phyloP scores from a whole-genome alignment of 2,329 filamentous ascomycete genomes.

The Bertia moriformis region DNA sequence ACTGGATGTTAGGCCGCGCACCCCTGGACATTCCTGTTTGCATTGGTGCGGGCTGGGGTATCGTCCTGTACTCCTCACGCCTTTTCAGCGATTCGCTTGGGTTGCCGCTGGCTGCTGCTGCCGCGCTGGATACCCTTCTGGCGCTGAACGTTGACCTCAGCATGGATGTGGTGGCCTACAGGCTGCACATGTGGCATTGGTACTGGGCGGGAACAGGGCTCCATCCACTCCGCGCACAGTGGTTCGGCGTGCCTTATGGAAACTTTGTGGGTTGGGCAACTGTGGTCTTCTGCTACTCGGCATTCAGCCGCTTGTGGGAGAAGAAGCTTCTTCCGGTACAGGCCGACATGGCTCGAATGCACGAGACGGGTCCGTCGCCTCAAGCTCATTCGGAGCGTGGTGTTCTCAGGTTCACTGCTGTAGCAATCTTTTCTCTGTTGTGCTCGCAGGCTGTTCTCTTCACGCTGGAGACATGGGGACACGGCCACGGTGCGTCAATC shows the following conservation, averaged over 20 bases:
- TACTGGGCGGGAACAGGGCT: not conserved
- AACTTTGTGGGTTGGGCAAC: not conserved
- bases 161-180: not conserved
- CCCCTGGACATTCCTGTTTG: not conserved
- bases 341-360: too few species aligned
- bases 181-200: not conserved
- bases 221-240: not conserved
- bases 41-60: not conserved
- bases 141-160: not conserved
- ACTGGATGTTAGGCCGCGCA: not conserved
- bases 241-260: not conserved
- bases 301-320: not conserved
- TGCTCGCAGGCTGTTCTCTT: too few species aligned
- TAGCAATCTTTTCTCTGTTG: too few species aligned
- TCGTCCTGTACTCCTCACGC: not conserved
- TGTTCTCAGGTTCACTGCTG: too few species aligned
- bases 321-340: not conserved
- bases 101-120: not conserved
- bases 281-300: not conserved
- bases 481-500: too few species aligned
- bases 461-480: too few species aligned
- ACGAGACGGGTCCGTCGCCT: too few species aligned
- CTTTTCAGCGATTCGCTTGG: not conserved
- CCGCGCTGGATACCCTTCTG: not conserved
- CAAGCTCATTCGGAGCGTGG: too few species aligned